Percentiles rank a stretch among this genome's conserved stretches.
These are phyloP conservation scores for Zalaria obscura DNA, from an alignment of 2,329 filamentous ascomycete genomes.

Conservation along the genomic window DNA sequence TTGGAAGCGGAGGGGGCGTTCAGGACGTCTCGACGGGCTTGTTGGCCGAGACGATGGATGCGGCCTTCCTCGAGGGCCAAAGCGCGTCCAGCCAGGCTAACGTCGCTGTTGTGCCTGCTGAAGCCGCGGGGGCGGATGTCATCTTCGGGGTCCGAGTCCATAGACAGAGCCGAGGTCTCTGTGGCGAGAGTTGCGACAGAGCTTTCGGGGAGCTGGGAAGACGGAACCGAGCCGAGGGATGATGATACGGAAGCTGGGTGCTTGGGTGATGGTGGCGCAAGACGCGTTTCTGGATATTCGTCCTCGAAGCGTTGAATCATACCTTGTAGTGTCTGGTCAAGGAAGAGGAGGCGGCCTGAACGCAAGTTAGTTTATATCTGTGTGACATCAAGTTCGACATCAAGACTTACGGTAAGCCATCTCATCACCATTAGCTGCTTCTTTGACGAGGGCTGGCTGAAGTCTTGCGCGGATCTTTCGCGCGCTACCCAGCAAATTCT, in stretches of 20 bases:
- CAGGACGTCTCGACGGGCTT: constrained; percentile 49
- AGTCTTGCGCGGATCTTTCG: constrained; percentile 75
- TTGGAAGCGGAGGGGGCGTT: constrained; percentile 29
- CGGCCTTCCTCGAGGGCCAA: constrained; percentile 56
- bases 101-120: constrained; percentile 48
- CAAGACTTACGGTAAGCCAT: constrained; percentile 54
- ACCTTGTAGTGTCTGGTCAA: constrained; percentile 73
- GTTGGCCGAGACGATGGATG: constrained; percentile 54
- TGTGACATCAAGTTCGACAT: constrained; percentile 21
- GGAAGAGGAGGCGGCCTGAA: constrained; percentile 62
- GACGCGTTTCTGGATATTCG: constrained; percentile 81
- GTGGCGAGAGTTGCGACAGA: constrained; percentile 9
- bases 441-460: constrained; percentile 69
- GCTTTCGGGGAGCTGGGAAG: constrained; percentile 1
- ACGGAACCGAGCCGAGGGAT: constrained; percentile 4
- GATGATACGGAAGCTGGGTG: constrained; percentile 4
- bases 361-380: neutral
- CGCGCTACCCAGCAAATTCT: constrained; percentile 73
- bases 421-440: constrained; percentile 55
- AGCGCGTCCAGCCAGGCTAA: constrained; percentile 51
- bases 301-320: constrained; percentile 95
- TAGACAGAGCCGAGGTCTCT: constrained; percentile 7
- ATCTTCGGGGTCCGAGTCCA: constrained; percentile 15
- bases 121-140: constrained; percentile 26
- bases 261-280: constrained; percentile 16